These are phyloP conservation scores for Carpinus viminea DNA, from an alignment of 306 rosid species.

Conservation along the genomic window DNA sequence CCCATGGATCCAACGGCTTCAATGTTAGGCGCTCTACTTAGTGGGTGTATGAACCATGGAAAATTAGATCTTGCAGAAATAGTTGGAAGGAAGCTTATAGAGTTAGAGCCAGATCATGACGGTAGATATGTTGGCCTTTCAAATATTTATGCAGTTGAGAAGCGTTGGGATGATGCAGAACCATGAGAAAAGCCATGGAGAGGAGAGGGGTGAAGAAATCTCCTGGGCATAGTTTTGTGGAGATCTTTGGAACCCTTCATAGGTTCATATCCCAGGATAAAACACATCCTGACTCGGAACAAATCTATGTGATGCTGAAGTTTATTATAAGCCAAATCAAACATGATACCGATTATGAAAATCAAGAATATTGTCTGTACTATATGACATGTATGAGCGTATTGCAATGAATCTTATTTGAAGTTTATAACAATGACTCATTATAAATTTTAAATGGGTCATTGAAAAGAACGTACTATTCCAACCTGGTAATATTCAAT, in stretches of 20 bases:
- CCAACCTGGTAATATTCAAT: too few species aligned
- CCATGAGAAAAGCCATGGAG: conserved; percentile 69
- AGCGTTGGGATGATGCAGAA: conserved; percentile 74
- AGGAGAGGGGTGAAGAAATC: conserved; percentile 73
- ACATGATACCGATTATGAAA: conserved; percentile 37
- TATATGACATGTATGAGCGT: conserved; percentile 29
- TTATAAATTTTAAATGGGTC: neutral
- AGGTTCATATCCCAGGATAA: conserved; percentile 79
- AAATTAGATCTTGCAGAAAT: conserved; percentile 61
- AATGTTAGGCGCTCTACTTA: conserved; percentile 73
- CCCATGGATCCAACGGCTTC: conserved; percentile 64
- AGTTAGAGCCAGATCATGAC: conserved; percentile 74
- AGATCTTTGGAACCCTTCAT: conserved; percentile 57
- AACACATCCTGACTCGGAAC: conserved; percentile 49
- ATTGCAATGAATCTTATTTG: conserved; percentile 13
- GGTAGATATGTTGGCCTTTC: conserved; percentile 78
- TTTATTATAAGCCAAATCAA: conserved; percentile 60
- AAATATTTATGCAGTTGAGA: conserved; percentile 60
- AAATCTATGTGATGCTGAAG: conserved; percentile 57
- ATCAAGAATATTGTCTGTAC: conserved; percentile 32
- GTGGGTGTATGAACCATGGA: conserved; percentile 68
- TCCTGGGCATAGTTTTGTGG: conserved; percentile 72
- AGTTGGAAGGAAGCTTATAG: conserved; percentile 74
- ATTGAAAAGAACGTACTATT: neutral
- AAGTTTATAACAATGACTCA: conserved; percentile 11